Base-by-base conservation (phyloP, 2,329 filamentous ascomycete species). In the Clarireedia homoeocarpa region DNA sequence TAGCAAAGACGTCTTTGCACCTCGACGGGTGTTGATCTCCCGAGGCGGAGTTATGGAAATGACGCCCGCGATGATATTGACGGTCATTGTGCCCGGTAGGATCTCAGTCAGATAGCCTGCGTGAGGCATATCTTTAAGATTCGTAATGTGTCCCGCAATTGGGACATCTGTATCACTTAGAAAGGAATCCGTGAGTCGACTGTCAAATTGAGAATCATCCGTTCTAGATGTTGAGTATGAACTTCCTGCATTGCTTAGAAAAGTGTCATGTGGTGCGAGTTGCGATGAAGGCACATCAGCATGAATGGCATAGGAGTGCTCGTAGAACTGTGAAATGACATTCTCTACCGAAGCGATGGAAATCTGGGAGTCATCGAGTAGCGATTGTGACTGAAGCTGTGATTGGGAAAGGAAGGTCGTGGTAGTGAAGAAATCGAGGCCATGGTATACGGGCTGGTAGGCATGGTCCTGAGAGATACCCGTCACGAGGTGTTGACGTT, bases 51-150 rank as follows among this genome's bases (percentile, higher is more conserved):
- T 78, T 49, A 90, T 78, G 12, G 86, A 83, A 59, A 95, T 85
- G 48, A 96, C 76, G 3, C 86, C 89, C 10, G 84, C 88, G n/a
- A 96, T 79, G 5, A 96, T 70, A 68, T 91, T 90, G 26, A 91
- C 81, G 0, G 89, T 91, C 67, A 91, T 82, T 0, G 89, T 95
- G 67, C 91, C 87, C 0, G 91, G 91, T 30, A 79, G 75, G 48
- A 95, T 86, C 0, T 79, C 79, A 9, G 76, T 68, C 5, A 96
- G 75, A 63, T 87, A 81, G 2, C 69, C 67, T 0, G 88, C 85
- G 20, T 76, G 78, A 0, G 91, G 91, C 9, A 96, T 75, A 58
- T 85, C 81, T 52, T 79, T 78, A 14, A 96, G 74, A 64, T 89
- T 76, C 30, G 75, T 84, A 42, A 91, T 70, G 38, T 74, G 73